phyloP scores from a whole-genome alignment of 2,329 filamentous ascomycete genomes.

The Cytospora mali region DNA sequence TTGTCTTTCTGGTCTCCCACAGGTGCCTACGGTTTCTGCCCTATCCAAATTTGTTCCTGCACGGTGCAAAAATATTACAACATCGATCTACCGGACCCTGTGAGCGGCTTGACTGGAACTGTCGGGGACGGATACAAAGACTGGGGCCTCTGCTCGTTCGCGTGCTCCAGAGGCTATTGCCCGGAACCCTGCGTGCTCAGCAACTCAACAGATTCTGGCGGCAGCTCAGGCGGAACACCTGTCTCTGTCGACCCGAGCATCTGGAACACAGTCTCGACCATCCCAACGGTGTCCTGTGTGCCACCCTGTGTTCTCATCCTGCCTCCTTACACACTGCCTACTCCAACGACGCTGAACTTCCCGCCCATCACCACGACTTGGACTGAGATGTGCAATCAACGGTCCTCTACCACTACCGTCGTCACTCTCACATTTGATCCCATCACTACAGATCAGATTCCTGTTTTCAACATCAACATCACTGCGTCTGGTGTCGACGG shows the following conservation, averaged over 20 bases:
- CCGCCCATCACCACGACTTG: not conserved
- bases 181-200: not conserved
- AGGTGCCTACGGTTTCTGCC: too few species aligned
- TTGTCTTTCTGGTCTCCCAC: too few species aligned
- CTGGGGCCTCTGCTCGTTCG: not conserved
- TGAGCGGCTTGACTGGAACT: not conserved
- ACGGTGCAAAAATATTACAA: too few species aligned
- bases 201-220: not conserved
- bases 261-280: too few species aligned
- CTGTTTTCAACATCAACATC: not conserved
- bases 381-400: too few species aligned
- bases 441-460: not conserved
- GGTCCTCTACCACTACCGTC: not conserved
- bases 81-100: too few species aligned
- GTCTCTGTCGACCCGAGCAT: not conserved
- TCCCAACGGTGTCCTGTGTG: too few species aligned
- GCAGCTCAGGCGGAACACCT: not conserved
- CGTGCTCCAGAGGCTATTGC: not conserved
- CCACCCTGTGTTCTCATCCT: not conserved
- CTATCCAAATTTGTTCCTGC: too few species aligned
- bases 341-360: not conserved
- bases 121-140: not conserved
- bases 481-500: too few species aligned
- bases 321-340: not conserved
- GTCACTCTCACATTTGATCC: not conserved